Conservation (phyloP, 1,284 basidiomycete genomes). For the Phaffia rhodozyma region DNA sequence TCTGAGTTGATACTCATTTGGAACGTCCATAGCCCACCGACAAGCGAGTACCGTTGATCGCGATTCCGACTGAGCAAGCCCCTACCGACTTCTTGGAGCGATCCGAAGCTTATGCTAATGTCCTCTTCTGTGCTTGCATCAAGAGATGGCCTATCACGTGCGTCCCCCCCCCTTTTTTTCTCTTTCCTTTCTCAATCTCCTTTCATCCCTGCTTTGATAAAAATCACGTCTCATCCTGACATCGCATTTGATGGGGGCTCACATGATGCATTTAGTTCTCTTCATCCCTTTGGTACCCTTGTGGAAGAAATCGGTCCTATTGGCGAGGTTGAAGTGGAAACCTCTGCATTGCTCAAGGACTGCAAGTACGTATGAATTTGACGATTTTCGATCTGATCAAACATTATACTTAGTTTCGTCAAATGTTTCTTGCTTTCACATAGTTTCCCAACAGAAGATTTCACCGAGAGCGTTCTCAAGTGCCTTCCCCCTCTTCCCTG, state of each 20-base stretch:
- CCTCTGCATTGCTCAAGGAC: constrained; percentile 91
- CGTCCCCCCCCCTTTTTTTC: constrained; percentile 27
- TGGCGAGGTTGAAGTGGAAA: constrained; percentile 94
- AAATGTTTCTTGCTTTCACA: not conserved
- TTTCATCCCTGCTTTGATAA: no score
- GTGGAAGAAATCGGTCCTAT: constrained; percentile 98
- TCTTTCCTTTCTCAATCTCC: constrained; percentile 2
- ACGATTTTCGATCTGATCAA: constrained; percentile 10
- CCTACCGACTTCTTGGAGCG: constrained; percentile 92
- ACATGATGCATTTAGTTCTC: constrained; percentile 55
- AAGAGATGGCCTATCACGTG: constrained; percentile 75
- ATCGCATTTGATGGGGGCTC: constrained; percentile 12
- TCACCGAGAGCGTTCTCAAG: constrained; percentile 84
- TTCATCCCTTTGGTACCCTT: constrained; percentile 96
- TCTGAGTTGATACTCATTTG: not conserved
- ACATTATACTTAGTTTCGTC: no score
- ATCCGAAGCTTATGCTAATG: constrained; percentile 78
- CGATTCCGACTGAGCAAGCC: constrained; percentile 98
- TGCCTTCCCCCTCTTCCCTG: constrained; percentile 90
- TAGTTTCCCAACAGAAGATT: constrained; percentile 79
- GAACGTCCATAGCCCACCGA: constrained; percentile 57
- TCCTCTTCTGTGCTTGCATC: constrained; percentile 93
- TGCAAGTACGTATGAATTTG: constrained; percentile 48
- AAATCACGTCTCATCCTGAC: constrained; percentile 1
- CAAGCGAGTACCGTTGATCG: constrained; percentile 96